These are phyloP conservation scores for Candida suzukii DNA, from an alignment of 805 yeast genomes.

Conservation along the genomic window DNA sequence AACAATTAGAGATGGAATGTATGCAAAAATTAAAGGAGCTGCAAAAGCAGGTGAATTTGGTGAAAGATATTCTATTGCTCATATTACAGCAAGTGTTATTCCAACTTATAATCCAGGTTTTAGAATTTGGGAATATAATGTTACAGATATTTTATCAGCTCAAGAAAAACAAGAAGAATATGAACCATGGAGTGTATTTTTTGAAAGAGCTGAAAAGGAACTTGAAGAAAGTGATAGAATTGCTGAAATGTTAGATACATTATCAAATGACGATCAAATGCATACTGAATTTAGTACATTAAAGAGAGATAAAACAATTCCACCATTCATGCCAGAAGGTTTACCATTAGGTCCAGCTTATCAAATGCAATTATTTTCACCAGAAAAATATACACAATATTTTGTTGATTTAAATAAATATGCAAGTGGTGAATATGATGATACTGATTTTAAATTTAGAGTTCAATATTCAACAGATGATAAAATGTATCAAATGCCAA, in stretches of 20 bases:
- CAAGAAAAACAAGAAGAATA: constrained; percentile 7
- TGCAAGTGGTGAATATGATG: constrained; percentile 16
- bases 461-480: constrained; percentile 68
- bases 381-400: constrained; percentile 66
- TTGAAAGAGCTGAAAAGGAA: constrained; percentile 36
- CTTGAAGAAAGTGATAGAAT: constrained; percentile 24
- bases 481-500: constrained; percentile 43
- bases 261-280: constrained; percentile 4
- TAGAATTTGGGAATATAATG: constrained; percentile 83
- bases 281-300: constrained; percentile 7
- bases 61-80: constrained; percentile 63
- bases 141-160: constrained; percentile 30
- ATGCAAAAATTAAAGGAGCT: constrained; percentile 40
- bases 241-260: constrained; percentile 8
- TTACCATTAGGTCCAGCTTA: constrained; percentile 71
- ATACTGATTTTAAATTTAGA: constrained; percentile 34
- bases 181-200: constrained; percentile 56
- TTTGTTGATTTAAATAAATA: constrained; percentile 49
- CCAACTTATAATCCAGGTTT: constrained; percentile 84
- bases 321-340: constrained; percentile 46
- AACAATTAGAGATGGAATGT: constrained; percentile 46
- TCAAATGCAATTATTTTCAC: constrained; percentile 62
- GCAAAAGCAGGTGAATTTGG: constrained; percentile 34
- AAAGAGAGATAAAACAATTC: constrained; percentile 53
- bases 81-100: constrained; percentile 65